Percentiles rank a stretch among this genome's conserved stretches.
Evolutionary conservation across 2,329 filamentous ascomycete species (phyloP).

Genomic region (Ceratocystis huliohia): DNA sequence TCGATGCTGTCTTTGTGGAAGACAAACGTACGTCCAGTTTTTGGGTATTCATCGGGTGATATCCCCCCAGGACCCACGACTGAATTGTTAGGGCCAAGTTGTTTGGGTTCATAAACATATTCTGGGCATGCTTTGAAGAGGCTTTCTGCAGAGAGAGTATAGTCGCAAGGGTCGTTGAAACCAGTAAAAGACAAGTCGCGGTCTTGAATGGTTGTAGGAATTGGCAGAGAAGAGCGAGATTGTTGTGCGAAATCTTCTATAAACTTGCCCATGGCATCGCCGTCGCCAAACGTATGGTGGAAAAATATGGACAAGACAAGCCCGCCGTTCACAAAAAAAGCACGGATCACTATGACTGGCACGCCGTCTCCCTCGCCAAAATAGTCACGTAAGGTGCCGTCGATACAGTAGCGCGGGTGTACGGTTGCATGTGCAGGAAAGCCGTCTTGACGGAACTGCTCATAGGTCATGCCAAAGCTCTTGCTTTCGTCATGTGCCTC

Average conservation of each 20-base stretch:
- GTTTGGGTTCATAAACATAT: slow-evolving; percentile 27
- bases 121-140: slow-evolving; percentile 30
- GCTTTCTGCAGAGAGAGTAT: slow-evolving; percentile 14
- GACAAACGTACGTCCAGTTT: slow-evolving; percentile 33
- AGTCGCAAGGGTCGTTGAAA: slow-evolving; percentile 20
- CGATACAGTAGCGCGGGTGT: slow-evolving; percentile 23
- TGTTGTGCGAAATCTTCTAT: slow-evolving; percentile 29
- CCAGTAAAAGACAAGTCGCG: slow-evolving; percentile 24
- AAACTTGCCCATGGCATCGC: slow-evolving; percentile 31
- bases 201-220: neutral
- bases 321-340: slow-evolving; percentile 31
- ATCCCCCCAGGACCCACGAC: slow-evolving; percentile 25
- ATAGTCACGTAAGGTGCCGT: slow-evolving; percentile 13
- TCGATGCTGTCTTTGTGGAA: slow-evolving; percentile 29
- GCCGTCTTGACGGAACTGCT: slow-evolving; percentile 24
- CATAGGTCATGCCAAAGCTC: slow-evolving; percentile 25
- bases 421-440: slow-evolving; percentile 28
- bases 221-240: slow-evolving; percentile 22
- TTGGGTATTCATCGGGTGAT: slow-evolving; percentile 27
- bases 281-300: slow-evolving; percentile 34
- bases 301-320: slow-evolving; percentile 32
- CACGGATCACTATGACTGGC: slow-evolving; percentile 31
- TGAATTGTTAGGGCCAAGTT: slow-evolving; percentile 29
- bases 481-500: slow-evolving; percentile 22
- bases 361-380: slow-evolving; percentile 22